Evolutionary conservation across 2,329 filamentous ascomycete genomes (phyloP).

Genomic region (Aschersonia sp.): DNA sequence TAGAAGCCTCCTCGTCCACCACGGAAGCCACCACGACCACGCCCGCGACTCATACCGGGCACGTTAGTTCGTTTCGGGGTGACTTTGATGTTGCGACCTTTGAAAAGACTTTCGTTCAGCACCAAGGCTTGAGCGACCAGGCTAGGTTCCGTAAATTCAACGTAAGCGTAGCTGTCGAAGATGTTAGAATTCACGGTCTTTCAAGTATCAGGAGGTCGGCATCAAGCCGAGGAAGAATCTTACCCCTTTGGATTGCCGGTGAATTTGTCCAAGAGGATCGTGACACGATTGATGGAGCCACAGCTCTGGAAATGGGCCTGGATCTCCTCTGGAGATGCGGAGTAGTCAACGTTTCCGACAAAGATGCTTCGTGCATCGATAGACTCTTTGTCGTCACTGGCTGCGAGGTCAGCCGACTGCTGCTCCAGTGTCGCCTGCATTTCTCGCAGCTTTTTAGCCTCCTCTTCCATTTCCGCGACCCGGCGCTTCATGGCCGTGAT

Average conservation of each 20-base stretch:
- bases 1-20: conserved; percentile 33
- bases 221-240: neutral
- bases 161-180: conserved; percentile 78
- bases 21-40: conserved; percentile 42
- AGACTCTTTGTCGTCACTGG: conserved; percentile 80
- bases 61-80: conserved; percentile 90
- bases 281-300: conserved; percentile 94
- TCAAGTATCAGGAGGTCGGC: no score
- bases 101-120: conserved; percentile 91
- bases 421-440: conserved; percentile 81
- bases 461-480: conserved; percentile 82
- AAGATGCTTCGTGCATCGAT: conserved; percentile 93
- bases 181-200: neutral
- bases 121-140: conserved; percentile 88
- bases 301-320: conserved; percentile 97
- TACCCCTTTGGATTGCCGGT: conserved; percentile 98
- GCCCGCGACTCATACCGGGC: conserved; percentile 79
- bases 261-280: conserved; percentile 95
- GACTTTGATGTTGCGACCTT: conserved; percentile 91
- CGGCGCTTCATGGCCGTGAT: conserved; percentile 78
- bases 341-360: conserved; percentile 97
- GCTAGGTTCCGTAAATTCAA: conserved; percentile 91
- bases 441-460: conserved; percentile 72
- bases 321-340: conserved; percentile 86
- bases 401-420: conserved; percentile 58